Evolutionary conservation across 306 rosid species (phyloP), one percentile per base, ranked within the genome.

Genomic region (Cicer arietinum): DNA sequence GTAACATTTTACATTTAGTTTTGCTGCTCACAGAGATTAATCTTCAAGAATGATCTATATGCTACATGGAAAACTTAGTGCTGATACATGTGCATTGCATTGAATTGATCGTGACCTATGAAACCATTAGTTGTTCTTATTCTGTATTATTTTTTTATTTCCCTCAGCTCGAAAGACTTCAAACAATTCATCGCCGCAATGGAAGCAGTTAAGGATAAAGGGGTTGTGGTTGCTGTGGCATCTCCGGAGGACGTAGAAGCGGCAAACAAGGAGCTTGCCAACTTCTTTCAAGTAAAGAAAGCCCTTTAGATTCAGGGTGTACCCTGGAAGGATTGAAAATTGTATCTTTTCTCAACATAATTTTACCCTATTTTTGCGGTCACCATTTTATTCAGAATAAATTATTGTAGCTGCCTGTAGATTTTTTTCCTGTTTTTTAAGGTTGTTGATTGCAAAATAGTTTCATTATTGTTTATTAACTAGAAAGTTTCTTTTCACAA

Each of bases 221-320:
- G 97, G 43, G 89, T 89, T 8, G 88, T 88, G 86, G 97, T 92
- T 63, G 97, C 95, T n/a, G 99, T 94, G 77, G 97, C 99, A 48
- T 94, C 95, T 48, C 91, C 88, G 0, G 96, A 90, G 63, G 99
- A 94, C 46, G 90, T 94, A 39, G 90, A 91, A 25, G 82, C 91
- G 2, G 99, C 97, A 51, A 85, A 79, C 74, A 83, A 85, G 79
- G 86, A 88, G 78, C 83, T 83, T 69, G 79, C 79, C 42, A 79
- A 85, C 80, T 90, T 90, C 86, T 94, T 94, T 72, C 90, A 94
- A 86, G 83, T 92, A 51, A 91, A 94, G 85, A 90, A 86, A 81
- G 98, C 89, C 77, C 92, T 93, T 43, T 91, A 82, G 77, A 63
- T 54, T 81, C 57, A 16, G 35, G 52, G 52, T 68, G n/a, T 25